Evolutionary conservation across 208 protist species (phyloP).

Genomic region (Naegleria fowleri): DNA sequence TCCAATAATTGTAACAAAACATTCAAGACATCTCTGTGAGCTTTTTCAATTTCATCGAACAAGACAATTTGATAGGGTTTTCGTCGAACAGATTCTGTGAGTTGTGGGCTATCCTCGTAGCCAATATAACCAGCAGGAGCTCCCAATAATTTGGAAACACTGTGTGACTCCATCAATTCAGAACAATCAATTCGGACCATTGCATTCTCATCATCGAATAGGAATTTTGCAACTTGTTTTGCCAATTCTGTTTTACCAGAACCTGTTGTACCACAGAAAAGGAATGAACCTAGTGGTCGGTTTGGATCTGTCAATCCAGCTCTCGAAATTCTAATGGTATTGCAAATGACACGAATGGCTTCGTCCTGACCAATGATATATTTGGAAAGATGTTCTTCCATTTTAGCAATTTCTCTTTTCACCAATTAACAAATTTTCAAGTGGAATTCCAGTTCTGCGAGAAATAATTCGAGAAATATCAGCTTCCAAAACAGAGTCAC

Average conservation of each 20-base stretch:
- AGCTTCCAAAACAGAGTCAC: slow-evolving; percentile 49
- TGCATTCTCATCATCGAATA: slow-evolving; percentile 54
- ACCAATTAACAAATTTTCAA: slow-evolving; percentile 42
- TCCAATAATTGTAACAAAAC: slow-evolving; percentile 76
- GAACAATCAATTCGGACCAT: slow-evolving; percentile 80
- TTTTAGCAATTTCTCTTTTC: slow-evolving; percentile 52
- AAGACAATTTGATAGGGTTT: slow-evolving; percentile 72
- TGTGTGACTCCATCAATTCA: slow-evolving; percentile 76
- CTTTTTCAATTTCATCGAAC: slow-evolving; percentile 86
- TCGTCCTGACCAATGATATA: slow-evolving; percentile 68
- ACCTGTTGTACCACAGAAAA: slow-evolving; percentile 70
- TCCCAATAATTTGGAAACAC: slow-evolving; percentile 68
- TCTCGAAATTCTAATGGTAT: slow-evolving; percentile 64
- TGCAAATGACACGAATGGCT: slow-evolving; percentile 60
- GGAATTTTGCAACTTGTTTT: slow-evolving; percentile 59
- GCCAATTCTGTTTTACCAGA: slow-evolving; percentile 58
- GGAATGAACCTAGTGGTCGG: slow-evolving; percentile 58
- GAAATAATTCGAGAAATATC: slow-evolving; percentile 70
- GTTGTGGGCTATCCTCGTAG: slow-evolving; percentile 71
- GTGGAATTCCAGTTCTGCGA: slow-evolving; percentile 74
- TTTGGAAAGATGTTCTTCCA: slow-evolving; percentile 72
- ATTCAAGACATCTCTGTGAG: slow-evolving; percentile 70
- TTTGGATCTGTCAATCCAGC: slow-evolving; percentile 54
- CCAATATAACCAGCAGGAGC: slow-evolving; percentile 80
- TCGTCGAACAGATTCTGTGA: slow-evolving; percentile 75